Evolutionary conservation across 2,329 filamentous ascomycete genomes (phyloP).

Genomic region (Dactylonectria macrodidyma): DNA sequence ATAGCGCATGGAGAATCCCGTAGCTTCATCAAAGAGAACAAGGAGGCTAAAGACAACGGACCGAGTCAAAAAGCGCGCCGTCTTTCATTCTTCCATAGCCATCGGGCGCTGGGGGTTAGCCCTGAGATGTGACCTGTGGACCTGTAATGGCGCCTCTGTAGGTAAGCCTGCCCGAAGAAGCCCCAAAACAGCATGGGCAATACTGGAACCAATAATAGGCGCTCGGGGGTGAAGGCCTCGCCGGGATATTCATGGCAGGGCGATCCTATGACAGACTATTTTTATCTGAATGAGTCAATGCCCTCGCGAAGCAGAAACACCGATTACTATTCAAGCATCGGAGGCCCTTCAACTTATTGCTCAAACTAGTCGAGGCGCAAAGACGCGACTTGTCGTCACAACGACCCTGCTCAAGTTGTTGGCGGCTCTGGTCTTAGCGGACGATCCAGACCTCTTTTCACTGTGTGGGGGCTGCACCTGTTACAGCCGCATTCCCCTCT

Average conservation of each 20-base stretch:
- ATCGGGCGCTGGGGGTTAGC: not conserved
- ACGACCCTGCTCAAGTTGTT: slow-evolving; percentile 24
- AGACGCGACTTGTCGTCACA: slow-evolving; percentile 36
- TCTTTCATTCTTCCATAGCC: not conserved
- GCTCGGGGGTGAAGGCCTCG: not conserved
- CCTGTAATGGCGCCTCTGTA: slow-evolving; percentile 2
- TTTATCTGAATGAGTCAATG: not conserved
- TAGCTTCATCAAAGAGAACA: no score
- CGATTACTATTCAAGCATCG: not conserved
- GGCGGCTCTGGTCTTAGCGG: slow-evolving; percentile 43
- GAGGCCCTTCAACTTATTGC: not conserved
- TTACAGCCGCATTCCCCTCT: slow-evolving; percentile 43
- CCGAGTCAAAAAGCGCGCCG: not conserved
- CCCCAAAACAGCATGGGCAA: not conserved
- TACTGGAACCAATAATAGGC: slow-evolving; percentile 4
- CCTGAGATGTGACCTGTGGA: not conserved
- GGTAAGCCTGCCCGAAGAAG: slow-evolving; percentile 8
- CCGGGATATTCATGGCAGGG: not conserved
- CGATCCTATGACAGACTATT: not conserved
- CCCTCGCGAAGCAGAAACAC: no score
- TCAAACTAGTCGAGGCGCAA: not conserved
- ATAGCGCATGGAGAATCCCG: not conserved
- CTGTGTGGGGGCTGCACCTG: slow-evolving; percentile 34
- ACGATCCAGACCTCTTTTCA: slow-evolving; percentile 23
- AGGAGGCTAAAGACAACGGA: not conserved